phyloP scores from a whole-genome alignment of 2,329 filamentous ascomycete species.

The Aurifilum marmelostoma region DNA sequence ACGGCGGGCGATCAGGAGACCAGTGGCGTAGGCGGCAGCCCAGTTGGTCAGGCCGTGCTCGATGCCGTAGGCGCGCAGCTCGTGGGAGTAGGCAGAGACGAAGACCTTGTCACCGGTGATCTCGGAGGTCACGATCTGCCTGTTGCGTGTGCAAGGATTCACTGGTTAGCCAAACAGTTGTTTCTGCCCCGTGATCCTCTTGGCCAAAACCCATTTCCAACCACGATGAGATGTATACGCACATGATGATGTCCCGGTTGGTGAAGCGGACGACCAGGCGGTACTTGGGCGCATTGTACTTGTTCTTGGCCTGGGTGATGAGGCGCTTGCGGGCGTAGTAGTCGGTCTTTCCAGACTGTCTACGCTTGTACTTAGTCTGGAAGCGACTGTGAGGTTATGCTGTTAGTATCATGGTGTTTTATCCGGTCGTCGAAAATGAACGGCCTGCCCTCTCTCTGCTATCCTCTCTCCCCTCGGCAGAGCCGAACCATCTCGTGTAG shows the following conservation, averaged over 20 bases:
- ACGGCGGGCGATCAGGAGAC: slow-evolving; percentile 95
- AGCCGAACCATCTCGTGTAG: background rate
- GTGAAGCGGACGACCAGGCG: slow-evolving; percentile 98
- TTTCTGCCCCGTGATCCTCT: background rate
- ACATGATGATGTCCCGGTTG: slow-evolving; percentile 74
- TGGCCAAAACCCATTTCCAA: background rate
- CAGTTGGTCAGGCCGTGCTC: slow-evolving; percentile 99
- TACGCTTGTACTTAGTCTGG: slow-evolving; percentile 99
- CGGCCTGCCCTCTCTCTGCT: background rate
- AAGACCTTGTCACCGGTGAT: slow-evolving; percentile 98
- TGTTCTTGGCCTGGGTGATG: slow-evolving; percentile 99
- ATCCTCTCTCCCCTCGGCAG: background rate
- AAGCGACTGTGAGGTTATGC: slow-evolving; percentile 69
- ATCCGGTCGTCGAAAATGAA: background rate
- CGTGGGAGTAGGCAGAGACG: slow-evolving; percentile 88
- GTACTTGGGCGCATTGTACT: slow-evolving; percentile 99
- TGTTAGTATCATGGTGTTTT: slow-evolving; percentile 13
- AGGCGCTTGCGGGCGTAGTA: slow-evolving; percentile 99
- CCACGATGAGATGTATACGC: slow-evolving; percentile 17
- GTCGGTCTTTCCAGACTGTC: slow-evolving; percentile 96
- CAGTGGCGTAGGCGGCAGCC: slow-evolving; percentile 95
- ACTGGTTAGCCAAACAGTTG: slow-evolving; percentile 11
- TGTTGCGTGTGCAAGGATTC: slow-evolving; percentile 68
- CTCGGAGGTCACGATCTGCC: slow-evolving; percentile 96
- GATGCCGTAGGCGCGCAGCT: slow-evolving; percentile 97